Conservation (phyloP, 1,284 basidiomycete species). For the Ustilago vetiveriae region DNA sequence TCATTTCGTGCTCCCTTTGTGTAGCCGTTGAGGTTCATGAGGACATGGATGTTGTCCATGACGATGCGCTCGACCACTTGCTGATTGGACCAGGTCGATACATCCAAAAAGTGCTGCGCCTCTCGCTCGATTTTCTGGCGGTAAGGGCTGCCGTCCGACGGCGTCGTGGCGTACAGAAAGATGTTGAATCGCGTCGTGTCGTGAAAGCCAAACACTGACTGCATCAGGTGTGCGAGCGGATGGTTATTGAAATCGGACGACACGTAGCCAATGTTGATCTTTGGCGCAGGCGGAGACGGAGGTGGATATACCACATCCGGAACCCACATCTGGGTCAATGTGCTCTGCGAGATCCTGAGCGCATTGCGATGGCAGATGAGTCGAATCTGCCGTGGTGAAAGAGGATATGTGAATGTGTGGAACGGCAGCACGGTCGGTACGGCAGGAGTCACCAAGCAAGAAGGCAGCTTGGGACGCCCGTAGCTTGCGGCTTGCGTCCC, state of each 20-base stretch:
- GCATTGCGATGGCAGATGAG: slow-evolving; percentile 74
- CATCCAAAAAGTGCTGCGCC: slow-evolving; percentile 71
- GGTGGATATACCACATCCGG: slow-evolving; percentile 71
- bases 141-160: slow-evolving; percentile 72
- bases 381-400: slow-evolving; percentile 71
- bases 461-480: slow-evolving; percentile 67
- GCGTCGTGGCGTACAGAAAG: slow-evolving; percentile 73
- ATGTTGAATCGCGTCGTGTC: slow-evolving; percentile 71
- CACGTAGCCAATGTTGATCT: slow-evolving; percentile 73
- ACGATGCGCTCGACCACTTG: slow-evolving; percentile 70
- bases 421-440: slow-evolving; percentile 74
- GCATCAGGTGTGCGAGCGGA: slow-evolving; percentile 75
- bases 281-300: slow-evolving; percentile 70
- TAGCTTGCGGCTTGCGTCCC: slow-evolving; percentile 52
- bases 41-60: slow-evolving; percentile 72
- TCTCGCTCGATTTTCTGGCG: slow-evolving; percentile 72
- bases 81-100: slow-evolving; percentile 70
- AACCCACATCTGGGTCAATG: slow-evolving; percentile 71
- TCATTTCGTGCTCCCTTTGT: slow-evolving; percentile 76
- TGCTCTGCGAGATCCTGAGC: slow-evolving; percentile 72
- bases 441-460: slow-evolving; percentile 68
- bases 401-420: slow-evolving; percentile 73
- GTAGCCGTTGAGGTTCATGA: slow-evolving; percentile 74
- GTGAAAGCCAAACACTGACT: slow-evolving; percentile 73
- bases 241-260: slow-evolving; percentile 75